Base-by-base conservation (phyloP, 176 grass and related monocot species). In the Oropetium thomaeum region DNA sequence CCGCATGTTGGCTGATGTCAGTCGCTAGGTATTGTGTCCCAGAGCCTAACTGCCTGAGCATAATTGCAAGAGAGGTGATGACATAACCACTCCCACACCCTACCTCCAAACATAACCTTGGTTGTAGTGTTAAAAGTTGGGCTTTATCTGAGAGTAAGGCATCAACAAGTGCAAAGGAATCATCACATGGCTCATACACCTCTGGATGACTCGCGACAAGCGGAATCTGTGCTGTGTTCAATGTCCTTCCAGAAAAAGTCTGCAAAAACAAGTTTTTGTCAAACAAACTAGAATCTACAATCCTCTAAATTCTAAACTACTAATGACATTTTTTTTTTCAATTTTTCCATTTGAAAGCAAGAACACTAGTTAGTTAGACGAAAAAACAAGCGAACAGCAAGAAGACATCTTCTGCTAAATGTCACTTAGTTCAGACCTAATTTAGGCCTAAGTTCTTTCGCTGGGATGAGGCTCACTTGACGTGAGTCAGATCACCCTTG, bases 81-180 rank as follows among this genome's bases (percentile, higher is more conserved):
- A 95, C 84, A 79, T 95, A 98, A 16, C 96, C 96, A 67, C 89
- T 94, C 3, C 96, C 96, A 70, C 84, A 92, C 31, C 96, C 96
- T 1, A 98, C 62, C 62, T 98, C 96, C 38, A 98, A 69, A 62
- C 96, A 98, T 48, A 98, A 80, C 60, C 73, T 95, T 3, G 96
- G 96, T 22, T 79, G 70, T 34, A 92, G 82, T 3, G 76, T 42
- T 55, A 98, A 67, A 70, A 98, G 69, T 14, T 85, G 85, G 57
- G 79, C 64, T 52, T 84, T 85, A 65, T 98, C 96, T 35, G 96
- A 93, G 62, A 98, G 83, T 28, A 98, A 89, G 5, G 96, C 91
- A 92, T 98, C 96, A 60, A 98, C 96, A 29, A 98, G 81, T 6
- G 85, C 84, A 90, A 94, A 98, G 2, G 96, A 95, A 81, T 98